phyloP scores from a whole-genome alignment of 2,329 filamentous ascomycete species.

The Ploettnerulaceae sp. region DNA sequence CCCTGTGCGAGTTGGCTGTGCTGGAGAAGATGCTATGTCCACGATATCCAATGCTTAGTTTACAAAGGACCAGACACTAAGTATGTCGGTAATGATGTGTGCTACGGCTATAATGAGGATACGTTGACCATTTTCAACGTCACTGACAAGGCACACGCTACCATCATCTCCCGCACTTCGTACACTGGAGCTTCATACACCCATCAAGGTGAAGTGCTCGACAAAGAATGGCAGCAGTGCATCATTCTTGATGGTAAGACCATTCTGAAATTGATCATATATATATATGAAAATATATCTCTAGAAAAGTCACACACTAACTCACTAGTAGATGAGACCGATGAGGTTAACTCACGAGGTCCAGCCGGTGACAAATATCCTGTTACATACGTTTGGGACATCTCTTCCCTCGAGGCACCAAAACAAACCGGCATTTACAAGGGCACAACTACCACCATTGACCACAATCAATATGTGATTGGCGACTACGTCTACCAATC shows the following conservation, averaged over 20 bases:
- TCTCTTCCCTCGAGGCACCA: constrained; percentile 37
- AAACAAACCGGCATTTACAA: constrained; percentile 41
- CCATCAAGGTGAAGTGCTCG: constrained; percentile 41
- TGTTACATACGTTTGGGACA: constrained; percentile 48
- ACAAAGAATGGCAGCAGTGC: constrained; percentile 13
- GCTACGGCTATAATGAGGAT: constrained; percentile 30
- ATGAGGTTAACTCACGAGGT: constrained; percentile 41
- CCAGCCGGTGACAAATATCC: constrained; percentile 41
- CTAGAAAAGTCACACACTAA: neutral
- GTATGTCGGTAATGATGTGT: constrained; percentile 16
- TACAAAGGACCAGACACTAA: constrained; percentile 22
- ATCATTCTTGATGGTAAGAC: constrained; percentile 12
- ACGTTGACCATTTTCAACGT: constrained; percentile 42
- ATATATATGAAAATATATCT: too few relatives aligned
- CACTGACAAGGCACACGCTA: constrained; percentile 35
- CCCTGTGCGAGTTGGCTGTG: constrained; percentile 43
- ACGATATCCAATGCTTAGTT: constrained; percentile 41
- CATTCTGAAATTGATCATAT: neutral
- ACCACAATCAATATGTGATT: constrained; percentile 44
- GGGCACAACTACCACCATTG: constrained; percentile 36
- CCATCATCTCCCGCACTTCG: constrained; percentile 43
- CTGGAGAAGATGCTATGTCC: constrained; percentile 38
- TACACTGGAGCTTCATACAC: constrained; percentile 48
- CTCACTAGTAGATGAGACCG: constrained; percentile 23
- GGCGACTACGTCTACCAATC: constrained; percentile 42